phyloP scores from a whole-genome alignment of 331 rosid species.

The Stylosanthes scabra region DNA sequence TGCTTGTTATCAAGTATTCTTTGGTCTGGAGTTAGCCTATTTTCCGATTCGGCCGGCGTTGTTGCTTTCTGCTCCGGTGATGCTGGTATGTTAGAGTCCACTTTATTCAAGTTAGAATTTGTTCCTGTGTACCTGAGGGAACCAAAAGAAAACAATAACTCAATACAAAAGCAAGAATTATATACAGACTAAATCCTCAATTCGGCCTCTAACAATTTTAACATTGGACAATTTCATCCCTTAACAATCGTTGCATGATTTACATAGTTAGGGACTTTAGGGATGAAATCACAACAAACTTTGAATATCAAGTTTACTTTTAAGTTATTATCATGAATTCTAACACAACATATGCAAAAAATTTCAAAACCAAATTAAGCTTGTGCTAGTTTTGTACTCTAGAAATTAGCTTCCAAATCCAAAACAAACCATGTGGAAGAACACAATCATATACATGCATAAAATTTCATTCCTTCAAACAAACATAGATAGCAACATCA shows the following conservation, averaged over 20 bases:
- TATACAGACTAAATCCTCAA: not conserved
- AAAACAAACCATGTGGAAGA: slow-evolving; percentile 13
- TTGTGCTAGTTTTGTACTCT: not conserved
- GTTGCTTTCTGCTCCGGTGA: slow-evolving; percentile 49
- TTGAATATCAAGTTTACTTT: too few species aligned
- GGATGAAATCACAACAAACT: too few species aligned
- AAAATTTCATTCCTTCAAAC: not conserved
- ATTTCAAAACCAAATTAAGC: too few species aligned
- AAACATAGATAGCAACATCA: slow-evolving; percentile 29
- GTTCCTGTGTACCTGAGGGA: slow-evolving; percentile 53
- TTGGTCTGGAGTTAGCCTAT: slow-evolving; percentile 39
- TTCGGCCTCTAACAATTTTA: too few species aligned
- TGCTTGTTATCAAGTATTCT: slow-evolving; percentile 18
- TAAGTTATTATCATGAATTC: too few species aligned
- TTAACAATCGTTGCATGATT: too few species aligned
- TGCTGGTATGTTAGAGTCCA: slow-evolving; percentile 60
- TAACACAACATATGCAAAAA: too few species aligned
- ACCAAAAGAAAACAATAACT: not conserved
- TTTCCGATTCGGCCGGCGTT: slow-evolving; percentile 32
- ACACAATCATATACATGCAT: slow-evolving; percentile 8
- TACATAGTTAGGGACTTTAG: too few species aligned
- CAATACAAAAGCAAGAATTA: not conserved
- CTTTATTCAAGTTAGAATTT: slow-evolving; percentile 52
- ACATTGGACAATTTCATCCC: too few species aligned
- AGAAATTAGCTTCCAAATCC: not conserved